Evolutionary conservation across 257 asterid genomes (phyloP), one percentile per base, ranked within the genome.

Genomic region (Gardenia jasminoides): DNA sequence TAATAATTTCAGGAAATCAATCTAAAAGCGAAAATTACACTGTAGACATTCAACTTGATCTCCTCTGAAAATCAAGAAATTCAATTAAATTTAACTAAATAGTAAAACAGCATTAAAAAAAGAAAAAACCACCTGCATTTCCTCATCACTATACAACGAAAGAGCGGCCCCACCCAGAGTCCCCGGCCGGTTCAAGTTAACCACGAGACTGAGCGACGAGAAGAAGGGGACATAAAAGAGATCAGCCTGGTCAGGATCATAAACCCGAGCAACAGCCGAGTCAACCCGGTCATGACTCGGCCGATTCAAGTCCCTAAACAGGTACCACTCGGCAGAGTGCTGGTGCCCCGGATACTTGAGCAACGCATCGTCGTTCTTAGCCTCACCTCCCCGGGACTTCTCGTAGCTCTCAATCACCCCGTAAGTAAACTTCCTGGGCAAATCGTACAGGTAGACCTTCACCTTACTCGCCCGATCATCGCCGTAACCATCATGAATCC

Each of bases 311-410:
- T 94, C 96, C 50, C 88, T 77, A 56, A 93, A 96, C 82, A 96
- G 84, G 82, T 91, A 84, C 98, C 99, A 96, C 88, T 96, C 99
- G 28, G 95, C 98, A 1, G 97, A 85, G 84, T 96, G 99, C 89
- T 93, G 99, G 82, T 93, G 85, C 65, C 98, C 98, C 2, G 99
- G 99, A 80, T 96, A 96, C 91, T 91, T 96, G 64, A 90, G 85
- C 85, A 75, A 62, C 39, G 91, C 87, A 74, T 88, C 99, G 17
- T 82, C 82, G 43, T 36, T 83, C 16, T 72, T 83, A 5, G 85
- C 22, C 48, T 70, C 80, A 31, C 31, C 52, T 12, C 96, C 98
- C 24, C 98, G 91, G 41, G 97, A 92, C 82, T 85, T 88, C 64
- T 92, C 92, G 80, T 93, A 96, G 86, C 92, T 90, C 85, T 92